These are phyloP conservation scores for Fomitiporia mediterranea DNA, from an alignment of 1,284 basidiomycete species.

Conservation along the genomic window DNA sequence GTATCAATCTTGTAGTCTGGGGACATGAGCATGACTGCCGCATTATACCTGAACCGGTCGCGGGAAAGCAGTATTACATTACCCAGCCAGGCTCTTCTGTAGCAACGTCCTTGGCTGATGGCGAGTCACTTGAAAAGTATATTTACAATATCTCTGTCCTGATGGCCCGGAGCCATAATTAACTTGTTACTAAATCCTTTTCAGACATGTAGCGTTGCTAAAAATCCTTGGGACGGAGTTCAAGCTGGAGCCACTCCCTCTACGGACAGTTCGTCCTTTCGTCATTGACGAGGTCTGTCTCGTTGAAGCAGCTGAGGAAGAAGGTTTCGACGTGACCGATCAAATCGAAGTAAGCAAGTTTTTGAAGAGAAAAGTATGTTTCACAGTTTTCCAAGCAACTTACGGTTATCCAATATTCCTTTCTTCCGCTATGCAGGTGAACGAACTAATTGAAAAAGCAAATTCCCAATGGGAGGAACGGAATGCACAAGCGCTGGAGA, in stretches of 20 bases:
- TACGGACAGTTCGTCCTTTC: slow-evolving; percentile 93
- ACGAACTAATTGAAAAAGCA: slow-evolving; percentile 74
- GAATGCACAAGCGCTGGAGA: slow-evolving; percentile 57
- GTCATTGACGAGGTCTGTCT: slow-evolving; percentile 85
- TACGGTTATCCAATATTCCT: not conserved
- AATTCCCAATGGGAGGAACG: slow-evolving; percentile 76
- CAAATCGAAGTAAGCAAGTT: slow-evolving; percentile 80
- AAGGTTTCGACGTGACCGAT: slow-evolving; percentile 71
- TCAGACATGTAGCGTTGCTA: slow-evolving; percentile 83
- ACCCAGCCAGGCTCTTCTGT: slow-evolving; percentile 94
- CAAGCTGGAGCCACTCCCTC: slow-evolving; percentile 76
- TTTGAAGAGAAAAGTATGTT: slow-evolving; percentile 60
- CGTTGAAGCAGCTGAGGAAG: slow-evolving; percentile 69
- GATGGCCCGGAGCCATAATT: not conserved
- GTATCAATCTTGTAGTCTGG: slow-evolving; percentile 92
- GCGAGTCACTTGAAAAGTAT: slow-evolving; percentile 86
- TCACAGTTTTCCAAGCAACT: not conserved
- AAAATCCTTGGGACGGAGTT: slow-evolving; percentile 86
- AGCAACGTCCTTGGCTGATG: slow-evolving; percentile 89
- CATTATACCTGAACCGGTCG: slow-evolving; percentile 85
- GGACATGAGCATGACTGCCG: slow-evolving; percentile 99
- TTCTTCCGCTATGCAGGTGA: slow-evolving; percentile 47
- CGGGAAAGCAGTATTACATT: slow-evolving; percentile 89
- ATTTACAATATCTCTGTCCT: slow-evolving; percentile 25
- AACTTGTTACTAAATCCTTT: not conserved